Base-by-base conservation (phyloP, 805 yeast species). In the Monosporozyma yasuniensis region DNA sequence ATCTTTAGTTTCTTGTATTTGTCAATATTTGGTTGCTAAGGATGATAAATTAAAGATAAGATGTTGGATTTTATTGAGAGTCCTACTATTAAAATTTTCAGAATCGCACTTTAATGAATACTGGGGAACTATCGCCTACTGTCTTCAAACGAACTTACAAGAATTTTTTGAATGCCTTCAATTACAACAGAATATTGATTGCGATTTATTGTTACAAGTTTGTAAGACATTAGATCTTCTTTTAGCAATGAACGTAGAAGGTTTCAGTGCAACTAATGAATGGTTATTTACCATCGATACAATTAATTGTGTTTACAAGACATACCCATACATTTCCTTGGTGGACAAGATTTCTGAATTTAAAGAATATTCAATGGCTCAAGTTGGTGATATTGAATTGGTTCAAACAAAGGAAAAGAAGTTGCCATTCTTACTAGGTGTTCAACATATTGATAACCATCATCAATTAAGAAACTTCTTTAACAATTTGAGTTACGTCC, bases 231-330 rank as follows among this genome's bases (percentile, higher is more conserved):
- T 93, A 44, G 99, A 91, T 61, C 74, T 85, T 28, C 64, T 89
- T 21, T 63, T 91, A 19, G 72, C 84, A 1, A 56, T 89, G 50
- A 79, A 81, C 35, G 74, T 75, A 41, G 97, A 90, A 61, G 96
- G 88, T 75, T 91, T 72, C 83, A 81, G 66, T 61, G 79, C 65
- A 61, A 67, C 67, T 8, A 67, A 78, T 53, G 93, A 88, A 59
- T 91, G 98, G 98, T 70, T 93, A 1, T 93, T 88, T 61, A 77
- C 91, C 10, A 74, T 81, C 25, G 87, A 84, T 57, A 80, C 78
- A 16, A 73, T 80, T 16, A 83, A 80, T 52, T 80, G 83, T 18
- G 72, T 77, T 28, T 75, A 72, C 56, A 72, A 74, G 51, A 67
- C 61, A 3, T 58, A 60, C 27, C 59, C 66, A 8, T 65, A 53